Evolutionary conservation across 805 yeast genomes (phyloP), one percentile per base, ranked within the genome.

Genomic region (Babjeviella inositovora): DNA sequence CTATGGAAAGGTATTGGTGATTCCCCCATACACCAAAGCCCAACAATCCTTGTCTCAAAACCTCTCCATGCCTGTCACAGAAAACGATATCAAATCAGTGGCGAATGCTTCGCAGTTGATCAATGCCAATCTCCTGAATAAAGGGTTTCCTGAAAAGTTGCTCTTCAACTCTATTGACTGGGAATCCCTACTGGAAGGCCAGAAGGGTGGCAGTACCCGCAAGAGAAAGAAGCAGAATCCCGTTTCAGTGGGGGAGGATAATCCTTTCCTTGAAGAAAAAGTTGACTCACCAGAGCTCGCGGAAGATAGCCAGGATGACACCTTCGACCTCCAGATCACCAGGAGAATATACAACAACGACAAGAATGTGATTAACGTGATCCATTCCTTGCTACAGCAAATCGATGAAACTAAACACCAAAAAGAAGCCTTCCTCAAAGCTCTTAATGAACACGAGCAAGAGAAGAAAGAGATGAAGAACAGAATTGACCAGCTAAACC

Each of bases 111-210:
- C 60, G 4, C 46, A 48, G 7, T 32, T 49, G 7, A 33, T 56
- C 20, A 56, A 56, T 28, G 34, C 47, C 4, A 44, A 43, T 15
- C 41, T 56, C 13, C 19, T 37, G 2, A 34, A 53, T 18, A 45
- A 53, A 24, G 57, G 57, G 3, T 53, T 50, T 25, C 39, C 39
- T 14, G 32, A 39, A 5, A 40, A 44, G 13, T 33, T 56, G 11
- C 31, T 41, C 20, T 53, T 55, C 32, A 35, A 39, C 20, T 34
- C 50, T 8, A 44, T 47, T n/a, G 40, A 56, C 28, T 50, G 55
- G 50, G 33, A 35, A 10, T 37, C 41, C 7, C 34, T 54, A 17
- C 31, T 39, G 7, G 29, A 26, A 3, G 49, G 43, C 20, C 56
- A 50, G 28, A 14, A 32, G 5, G n/a, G n/a, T n/a, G n/a, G n/a